phyloP scores from a whole-genome alignment of 2,329 filamentous ascomycete genomes.

The Neonectria hederae region DNA sequence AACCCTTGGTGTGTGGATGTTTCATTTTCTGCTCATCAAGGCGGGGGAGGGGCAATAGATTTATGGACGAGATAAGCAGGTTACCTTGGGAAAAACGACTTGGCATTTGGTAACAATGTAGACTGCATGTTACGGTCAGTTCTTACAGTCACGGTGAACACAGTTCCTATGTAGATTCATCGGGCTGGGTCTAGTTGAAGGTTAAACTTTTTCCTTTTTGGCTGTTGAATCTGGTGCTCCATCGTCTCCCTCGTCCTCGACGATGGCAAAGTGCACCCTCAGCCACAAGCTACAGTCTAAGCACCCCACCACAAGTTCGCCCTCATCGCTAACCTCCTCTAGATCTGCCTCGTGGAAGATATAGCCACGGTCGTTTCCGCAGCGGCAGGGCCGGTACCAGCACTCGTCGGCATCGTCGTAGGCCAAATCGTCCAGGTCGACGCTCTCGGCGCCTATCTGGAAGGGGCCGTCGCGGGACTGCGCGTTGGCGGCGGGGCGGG shows the following conservation, averaged over 20 bases:
- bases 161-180: not conserved
- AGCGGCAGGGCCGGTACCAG: constrained; percentile 70
- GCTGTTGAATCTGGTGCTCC: constrained; percentile 13
- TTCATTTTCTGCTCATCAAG: not conserved
- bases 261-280: constrained; percentile 69
- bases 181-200: not conserved
- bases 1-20: not conserved
- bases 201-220: constrained; percentile 41
- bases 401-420: constrained; percentile 58
- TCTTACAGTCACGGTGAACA: not conserved
- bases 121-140: not conserved
- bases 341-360: constrained; percentile 67
- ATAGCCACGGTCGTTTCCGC: constrained; percentile 70
- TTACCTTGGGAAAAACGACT: not conserved
- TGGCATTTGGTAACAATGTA: not conserved
- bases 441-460: constrained; percentile 68
- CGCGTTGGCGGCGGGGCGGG: constrained; percentile 33
- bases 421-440: constrained; percentile 72
- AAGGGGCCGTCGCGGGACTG: constrained; percentile 47
- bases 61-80: not conserved
- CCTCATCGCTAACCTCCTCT: constrained; percentile 65
- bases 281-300: constrained; percentile 74
- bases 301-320: constrained; percentile 72
- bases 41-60: constrained; percentile 10
- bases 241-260: constrained; percentile 50